These are phyloP conservation scores for Beauveria australis DNA, from an alignment of 2,329 filamentous ascomycete genomes.

Conservation along the genomic window DNA sequence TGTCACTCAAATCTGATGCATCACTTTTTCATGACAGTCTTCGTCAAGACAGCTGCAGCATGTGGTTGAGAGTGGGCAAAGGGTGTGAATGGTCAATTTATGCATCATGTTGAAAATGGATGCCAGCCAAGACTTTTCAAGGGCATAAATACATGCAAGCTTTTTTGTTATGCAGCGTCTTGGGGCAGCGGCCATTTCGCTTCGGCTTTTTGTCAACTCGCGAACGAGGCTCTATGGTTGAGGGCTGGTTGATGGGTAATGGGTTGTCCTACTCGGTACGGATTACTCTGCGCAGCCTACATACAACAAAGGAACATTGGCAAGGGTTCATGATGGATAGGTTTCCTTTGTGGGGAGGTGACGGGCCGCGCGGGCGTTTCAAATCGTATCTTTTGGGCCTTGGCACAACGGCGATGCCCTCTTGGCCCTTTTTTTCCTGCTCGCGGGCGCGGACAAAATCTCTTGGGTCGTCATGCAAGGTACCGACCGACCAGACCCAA, in stretches of 20 bases:
- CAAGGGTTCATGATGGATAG: neutral
- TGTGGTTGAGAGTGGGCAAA: neutral
- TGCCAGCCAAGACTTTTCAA: neutral
- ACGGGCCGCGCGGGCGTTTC: neutral
- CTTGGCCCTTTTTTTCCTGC: neutral
- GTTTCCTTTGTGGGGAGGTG: neutral
- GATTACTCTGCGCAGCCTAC: too few species aligned
- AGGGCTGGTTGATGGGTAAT: too few species aligned
- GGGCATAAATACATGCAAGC: neutral
- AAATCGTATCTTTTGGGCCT: neutral
- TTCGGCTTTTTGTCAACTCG: neutral
- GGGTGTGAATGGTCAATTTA: neutral
- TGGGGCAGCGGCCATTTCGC: neutral
- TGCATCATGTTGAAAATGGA: neutral
- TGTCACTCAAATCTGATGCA: neutral
- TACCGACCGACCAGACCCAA: neutral
- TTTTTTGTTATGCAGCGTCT: neutral
- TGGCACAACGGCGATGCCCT: neutral
- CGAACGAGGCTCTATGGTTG: neutral
- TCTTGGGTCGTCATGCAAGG: neutral
- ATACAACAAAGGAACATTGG: too few species aligned
- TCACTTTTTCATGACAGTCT: neutral
- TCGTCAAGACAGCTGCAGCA: neutral
- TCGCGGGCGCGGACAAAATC: too few species aligned
- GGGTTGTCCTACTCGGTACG: too few species aligned